Conservation (phyloP, 495 filamentous ascomycete species). For the Podospora fimiseda region DNA sequence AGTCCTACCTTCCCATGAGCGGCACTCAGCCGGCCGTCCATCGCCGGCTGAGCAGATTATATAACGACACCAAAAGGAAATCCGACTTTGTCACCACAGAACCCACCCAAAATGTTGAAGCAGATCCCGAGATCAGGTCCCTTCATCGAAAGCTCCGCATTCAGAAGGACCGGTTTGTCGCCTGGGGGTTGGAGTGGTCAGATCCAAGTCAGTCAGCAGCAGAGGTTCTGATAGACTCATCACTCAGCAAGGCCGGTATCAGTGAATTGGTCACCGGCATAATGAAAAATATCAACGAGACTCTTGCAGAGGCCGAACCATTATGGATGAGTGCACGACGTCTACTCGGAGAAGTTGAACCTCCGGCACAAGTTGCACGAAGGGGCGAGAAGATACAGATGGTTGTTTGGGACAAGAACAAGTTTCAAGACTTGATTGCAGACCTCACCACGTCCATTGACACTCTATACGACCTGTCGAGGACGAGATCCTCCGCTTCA, state of each 20-base stretch:
- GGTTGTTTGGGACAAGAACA: conserved; percentile 52
- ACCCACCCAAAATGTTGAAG: conserved; percentile 51
- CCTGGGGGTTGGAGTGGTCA: conserved; percentile 90
- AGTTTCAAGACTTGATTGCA: conserved; percentile 62
- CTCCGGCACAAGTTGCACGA: conserved; percentile 25
- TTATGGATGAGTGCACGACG: conserved; percentile 54
- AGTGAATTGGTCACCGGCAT: conserved; percentile 84
- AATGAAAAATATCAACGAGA: conserved; percentile 81
- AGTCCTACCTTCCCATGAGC: conserved; percentile 40
- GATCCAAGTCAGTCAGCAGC: conserved; percentile 58
- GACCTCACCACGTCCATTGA: conserved; percentile 84
- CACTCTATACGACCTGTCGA: conserved; percentile 79
- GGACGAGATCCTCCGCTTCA: conserved; percentile 52
- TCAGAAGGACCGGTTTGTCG: conserved; percentile 70
- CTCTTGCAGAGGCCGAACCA: conserved; percentile 76
- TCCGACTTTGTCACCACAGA: conserved; percentile 70
- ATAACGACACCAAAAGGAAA: conserved; percentile 85
- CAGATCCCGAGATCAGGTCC: conserved; percentile 49
- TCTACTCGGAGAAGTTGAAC: conserved; percentile 35
- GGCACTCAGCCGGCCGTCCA: conserved; percentile 46
- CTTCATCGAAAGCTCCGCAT: conserved; percentile 54
- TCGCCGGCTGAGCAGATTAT: conserved; percentile 78
- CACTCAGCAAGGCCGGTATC: conserved; percentile 72
- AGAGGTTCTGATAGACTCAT: conserved; percentile 70
- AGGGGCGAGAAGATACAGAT: conserved; percentile 39